Evolutionary conservation across 2,329 filamentous ascomycete genomes (phyloP).

Genomic region (Monilinia laxa): DNA sequence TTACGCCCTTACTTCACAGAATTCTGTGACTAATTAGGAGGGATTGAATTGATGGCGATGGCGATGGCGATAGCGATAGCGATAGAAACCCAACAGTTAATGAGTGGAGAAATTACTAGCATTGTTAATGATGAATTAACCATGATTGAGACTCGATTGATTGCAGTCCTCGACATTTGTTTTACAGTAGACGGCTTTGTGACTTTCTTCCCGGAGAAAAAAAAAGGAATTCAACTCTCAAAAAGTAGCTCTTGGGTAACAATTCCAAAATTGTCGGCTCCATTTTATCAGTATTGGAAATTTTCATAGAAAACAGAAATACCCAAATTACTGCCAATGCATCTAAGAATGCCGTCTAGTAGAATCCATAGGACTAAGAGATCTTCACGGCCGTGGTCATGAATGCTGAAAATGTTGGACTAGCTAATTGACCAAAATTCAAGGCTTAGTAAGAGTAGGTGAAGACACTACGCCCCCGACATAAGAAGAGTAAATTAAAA

Average conservation of each 20-base stretch:
- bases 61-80: conserved; percentile 34
- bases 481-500: conserved; percentile 47
- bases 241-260: conserved; percentile 31
- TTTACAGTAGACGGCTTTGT: conserved; percentile 13
- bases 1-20: no score
- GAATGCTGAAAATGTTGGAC: conserved; percentile 44
- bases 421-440: conserved; percentile 42
- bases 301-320: conserved; percentile 46
- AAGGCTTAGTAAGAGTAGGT: conserved; percentile 42
- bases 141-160: conserved; percentile 36
- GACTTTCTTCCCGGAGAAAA: conserved; percentile 27
- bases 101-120: conserved; percentile 40
- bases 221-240: conserved; percentile 25
- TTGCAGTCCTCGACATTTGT: conserved; percentile 26
- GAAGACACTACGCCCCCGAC: conserved; percentile 45
- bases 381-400: conserved; percentile 40
- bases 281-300: conserved; percentile 38
- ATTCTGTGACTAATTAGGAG: conserved; percentile 42
- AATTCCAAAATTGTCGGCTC: conserved; percentile 28
- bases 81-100: conserved; percentile 34
- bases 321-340: conserved; percentile 41
- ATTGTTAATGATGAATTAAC: conserved; percentile 43
- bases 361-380: conserved; percentile 44
- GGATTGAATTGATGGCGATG: no score
- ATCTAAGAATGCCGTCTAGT: conserved; percentile 45